Base-by-base conservation (phyloP, 208 protist genomes). In the Wallacemonas rigidus region DNA sequence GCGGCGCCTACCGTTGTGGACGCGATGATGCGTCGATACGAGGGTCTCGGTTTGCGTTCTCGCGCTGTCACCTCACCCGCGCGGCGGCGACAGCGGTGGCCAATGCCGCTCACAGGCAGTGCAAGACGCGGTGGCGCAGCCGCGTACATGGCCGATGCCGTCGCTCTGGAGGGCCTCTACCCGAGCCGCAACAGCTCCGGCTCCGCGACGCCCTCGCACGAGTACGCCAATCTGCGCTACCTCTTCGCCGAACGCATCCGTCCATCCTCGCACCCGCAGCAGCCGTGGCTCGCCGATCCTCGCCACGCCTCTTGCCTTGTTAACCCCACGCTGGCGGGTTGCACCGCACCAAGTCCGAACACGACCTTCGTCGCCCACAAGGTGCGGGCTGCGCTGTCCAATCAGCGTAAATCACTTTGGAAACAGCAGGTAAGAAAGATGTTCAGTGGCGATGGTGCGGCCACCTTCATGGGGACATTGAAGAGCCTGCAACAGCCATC, bases 351-450 rank as follows among this genome's bases (percentile, higher is more conserved):
- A 4, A 41, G 43, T 7, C 36, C 60, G 41, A 65, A 65, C 60
- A 65, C 60, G 3, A 17, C 7, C 12, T 65, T 65, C 40, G 60
- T 65, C 60, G 38, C 41, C 38, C 38, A 65, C 5, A 65, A 65
- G 17, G 60, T 65, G 6, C 43, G n/a, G 9, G 40, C 43, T 4
- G 60, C 60, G 6, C 50, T 65, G 14, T 53, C 41, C 43, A 65
- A 65, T 41, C 60, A 65, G 43, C 40, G 40, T 41, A 65, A 65
- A 41, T 65, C 60, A 26, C 35, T 55, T 5, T 69, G 64, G 64
- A 69, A 60, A 48, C 50, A 55, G n/a, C 64, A 69, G 50, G 64
- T 69, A 12, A 69, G 57, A 48, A 69, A 60, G 48, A 69, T 69
- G 64, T 43, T 69, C 26, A 35, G 48, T 2, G 64, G 64, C 17